Evolutionary conservation across 306 rosid genomes (phyloP), one percentile per base, ranked within the genome.

Genomic region (Mimosa pudica): DNA sequence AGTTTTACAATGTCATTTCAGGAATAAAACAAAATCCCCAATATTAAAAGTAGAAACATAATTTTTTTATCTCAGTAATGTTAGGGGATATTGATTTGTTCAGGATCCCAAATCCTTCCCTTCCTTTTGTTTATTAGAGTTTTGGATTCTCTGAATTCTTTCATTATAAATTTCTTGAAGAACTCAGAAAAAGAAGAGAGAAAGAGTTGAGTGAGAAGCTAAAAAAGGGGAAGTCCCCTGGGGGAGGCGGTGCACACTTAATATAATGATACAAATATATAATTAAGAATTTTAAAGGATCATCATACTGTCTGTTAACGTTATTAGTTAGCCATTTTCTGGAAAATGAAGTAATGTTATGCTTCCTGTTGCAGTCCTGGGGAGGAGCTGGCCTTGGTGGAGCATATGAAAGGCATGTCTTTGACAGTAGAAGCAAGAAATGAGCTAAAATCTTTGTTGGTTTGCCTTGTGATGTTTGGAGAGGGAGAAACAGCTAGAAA

Each of bases 311-410:
- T 70, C 9, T 41, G 17, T 42, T 70, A 8, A 32, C 18, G 54
- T 75, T 79, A 68, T 76, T 52, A 77, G 33, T 32, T 73, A 9
- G 54, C 60, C 45, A 44, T 52, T 72, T 8, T 14, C 66, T 76
- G 65, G 63, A 57, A 71, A 33, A 65, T 69, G 32, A 79, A 62
- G 30, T 80, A 3, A 33, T 69, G 20, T 74, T 60, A 10, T 48
- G 17, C 76, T 86, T 67, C 52, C 76, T 79, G 55, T 81, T 89
- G 86, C 77, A 95, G 98, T 81, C 88, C 98, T 74, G 99, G 84
- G 13, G 99, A 95, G 83, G 99, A 95, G 90, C 17, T 90, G 71
- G 99, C 96, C 77, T 82, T 95, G 20, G 94, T 88, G 75, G 99
- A 95, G 81, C 98, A 93, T 84, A 78, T 95, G 91, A 89, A 91